These are phyloP conservation scores for Canavalia ensiformis DNA, from an alignment of 306 rosid genomes.

Conservation along the genomic window DNA sequence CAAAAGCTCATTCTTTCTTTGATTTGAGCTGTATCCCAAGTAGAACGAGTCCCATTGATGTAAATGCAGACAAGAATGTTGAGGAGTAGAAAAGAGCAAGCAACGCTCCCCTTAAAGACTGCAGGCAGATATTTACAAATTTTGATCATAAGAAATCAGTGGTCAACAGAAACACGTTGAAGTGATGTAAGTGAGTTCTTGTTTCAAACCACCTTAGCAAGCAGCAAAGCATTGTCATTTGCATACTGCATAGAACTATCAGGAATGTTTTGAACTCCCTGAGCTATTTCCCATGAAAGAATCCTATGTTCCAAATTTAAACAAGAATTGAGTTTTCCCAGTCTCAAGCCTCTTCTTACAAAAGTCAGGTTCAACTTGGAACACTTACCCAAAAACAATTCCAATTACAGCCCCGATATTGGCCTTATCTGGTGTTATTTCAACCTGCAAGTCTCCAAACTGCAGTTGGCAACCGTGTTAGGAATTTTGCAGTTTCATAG, in stretches of 20 bases:
- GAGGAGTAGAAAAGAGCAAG: constrained; percentile 77
- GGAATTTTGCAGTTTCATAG: constrained; percentile 35
- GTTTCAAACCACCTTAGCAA: constrained; percentile 77
- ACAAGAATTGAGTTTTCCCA: constrained; percentile 11
- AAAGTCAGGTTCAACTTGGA: constrained; percentile 7
- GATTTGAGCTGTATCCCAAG: constrained; percentile 82
- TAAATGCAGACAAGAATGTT: constrained; percentile 67
- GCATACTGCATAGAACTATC: constrained; percentile 85
- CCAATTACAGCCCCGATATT: constrained; percentile 74
- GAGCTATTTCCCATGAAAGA: constrained; percentile 87
- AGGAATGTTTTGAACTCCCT: constrained; percentile 79
- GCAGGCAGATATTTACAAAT: constrained; percentile 45
- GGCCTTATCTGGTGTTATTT: constrained; percentile 80
- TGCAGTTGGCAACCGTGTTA: constrained; percentile 56
- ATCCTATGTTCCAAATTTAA: constrained; percentile 60
- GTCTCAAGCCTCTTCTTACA: constrained; percentile 20
- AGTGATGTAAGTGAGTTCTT: constrained; percentile 22
- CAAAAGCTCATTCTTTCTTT: constrained; percentile 58
- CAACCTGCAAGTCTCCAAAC: constrained; percentile 96
- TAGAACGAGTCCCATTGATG: constrained; percentile 76
- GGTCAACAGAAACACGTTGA: constrained; percentile 17
- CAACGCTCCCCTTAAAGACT: constrained; percentile 85
- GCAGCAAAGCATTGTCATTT: constrained; percentile 83
- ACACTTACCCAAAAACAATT: constrained; percentile 74
- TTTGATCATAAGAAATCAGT: constrained; percentile 38